Percentiles rank a stretch among this genome's conserved stretches.
Evolutionary conservation across 805 yeast genomes (phyloP).

Genomic region (Candida rishiriensis): DNA sequence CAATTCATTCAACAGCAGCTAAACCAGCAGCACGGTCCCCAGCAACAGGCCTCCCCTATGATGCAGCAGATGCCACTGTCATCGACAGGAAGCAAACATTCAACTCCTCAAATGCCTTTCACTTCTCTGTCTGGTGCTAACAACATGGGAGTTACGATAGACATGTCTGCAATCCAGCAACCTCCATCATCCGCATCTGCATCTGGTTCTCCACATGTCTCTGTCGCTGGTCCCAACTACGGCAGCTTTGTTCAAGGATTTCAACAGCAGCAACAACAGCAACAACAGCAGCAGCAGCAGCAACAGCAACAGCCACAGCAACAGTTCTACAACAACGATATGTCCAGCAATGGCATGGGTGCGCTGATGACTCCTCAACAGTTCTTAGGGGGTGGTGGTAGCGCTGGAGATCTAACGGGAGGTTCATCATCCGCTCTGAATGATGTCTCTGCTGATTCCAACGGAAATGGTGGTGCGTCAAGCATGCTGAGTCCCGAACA

Average conservation of each 20-base stretch:
- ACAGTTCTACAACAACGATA: background rate
- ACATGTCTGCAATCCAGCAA: background rate
- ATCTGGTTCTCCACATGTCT: constrained; percentile 21
- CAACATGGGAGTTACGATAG: constrained; percentile 15
- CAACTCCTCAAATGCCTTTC: constrained; percentile 15
- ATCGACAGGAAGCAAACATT: constrained; percentile 15
- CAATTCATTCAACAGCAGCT: constrained; percentile 20
- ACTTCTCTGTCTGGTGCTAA: constrained; percentile 8
- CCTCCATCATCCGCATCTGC: background rate
- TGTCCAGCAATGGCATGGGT: background rate
- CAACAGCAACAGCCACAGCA: constrained; percentile 21
- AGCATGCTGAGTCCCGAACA: constrained; percentile 30
- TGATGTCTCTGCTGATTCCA: constrained; percentile 4
- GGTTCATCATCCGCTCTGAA: constrained; percentile 8
- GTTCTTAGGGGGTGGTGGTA: constrained; percentile 1
- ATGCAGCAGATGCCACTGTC: no score
- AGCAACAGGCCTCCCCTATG: constrained; percentile 19
- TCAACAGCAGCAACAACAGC: constrained; percentile 14
- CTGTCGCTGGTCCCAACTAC: constrained; percentile 14
- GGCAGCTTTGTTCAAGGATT: constrained; percentile 24
- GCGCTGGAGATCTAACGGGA: no score
- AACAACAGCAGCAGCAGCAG: constrained; percentile 10
- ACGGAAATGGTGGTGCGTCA: constrained; percentile 4
- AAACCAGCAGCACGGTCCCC: constrained; percentile 16
- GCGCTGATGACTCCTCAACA: constrained; percentile 1